Conservation (phyloP, 2,329 filamentous ascomycete species). For the Monosporascus sp. region DNA sequence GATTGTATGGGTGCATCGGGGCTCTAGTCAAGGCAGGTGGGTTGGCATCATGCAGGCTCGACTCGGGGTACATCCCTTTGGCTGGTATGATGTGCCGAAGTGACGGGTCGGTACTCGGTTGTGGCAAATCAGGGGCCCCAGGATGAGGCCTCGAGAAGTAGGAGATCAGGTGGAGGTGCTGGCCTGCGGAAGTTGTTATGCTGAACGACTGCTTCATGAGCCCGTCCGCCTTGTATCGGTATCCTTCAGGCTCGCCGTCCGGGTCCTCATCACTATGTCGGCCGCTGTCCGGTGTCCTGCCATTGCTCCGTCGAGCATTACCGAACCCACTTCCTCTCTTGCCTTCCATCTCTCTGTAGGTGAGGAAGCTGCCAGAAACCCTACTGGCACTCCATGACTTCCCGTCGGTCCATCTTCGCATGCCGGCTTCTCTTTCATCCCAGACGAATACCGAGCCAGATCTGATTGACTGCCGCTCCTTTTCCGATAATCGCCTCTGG, state of each 20-base stretch:
- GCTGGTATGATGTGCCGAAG: conserved; percentile 78
- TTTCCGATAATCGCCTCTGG: conserved; percentile 88
- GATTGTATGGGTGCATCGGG: conserved; percentile 53
- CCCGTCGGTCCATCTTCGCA: conserved; percentile 97
- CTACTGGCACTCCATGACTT: conserved; percentile 99
- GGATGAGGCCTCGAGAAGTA: conserved; percentile 85
- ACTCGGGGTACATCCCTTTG: conserved; percentile 97
- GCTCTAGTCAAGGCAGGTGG: conserved; percentile 76
- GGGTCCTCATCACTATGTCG: conserved; percentile 81
- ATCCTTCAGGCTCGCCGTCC: conserved; percentile 81
- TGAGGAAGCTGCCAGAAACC: conserved; percentile 94
- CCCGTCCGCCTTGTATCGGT: conserved; percentile 91
- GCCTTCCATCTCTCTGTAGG: conserved; percentile 98
- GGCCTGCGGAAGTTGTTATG: conserved; percentile 83
- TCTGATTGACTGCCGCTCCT: conserved; percentile 91
- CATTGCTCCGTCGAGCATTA: conserved; percentile 50
- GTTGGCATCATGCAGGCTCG: conserved; percentile 80
- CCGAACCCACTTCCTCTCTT: conserved; percentile 81
- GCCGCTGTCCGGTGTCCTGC: conserved; percentile 79
- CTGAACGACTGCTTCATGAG: conserved; percentile 99
- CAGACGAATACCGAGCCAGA: conserved; percentile 99
- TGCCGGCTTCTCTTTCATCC: conserved; percentile 97
- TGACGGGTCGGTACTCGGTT: conserved; percentile 74
- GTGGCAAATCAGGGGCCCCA: conserved; percentile 65
- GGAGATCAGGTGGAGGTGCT: conserved; percentile 95